Percentiles rank a stretch among this genome's conserved stretches.
Evolutionary conservation across 2,329 filamentous ascomycete species (phyloP).

Genomic region (Diaporthe sp.): DNA sequence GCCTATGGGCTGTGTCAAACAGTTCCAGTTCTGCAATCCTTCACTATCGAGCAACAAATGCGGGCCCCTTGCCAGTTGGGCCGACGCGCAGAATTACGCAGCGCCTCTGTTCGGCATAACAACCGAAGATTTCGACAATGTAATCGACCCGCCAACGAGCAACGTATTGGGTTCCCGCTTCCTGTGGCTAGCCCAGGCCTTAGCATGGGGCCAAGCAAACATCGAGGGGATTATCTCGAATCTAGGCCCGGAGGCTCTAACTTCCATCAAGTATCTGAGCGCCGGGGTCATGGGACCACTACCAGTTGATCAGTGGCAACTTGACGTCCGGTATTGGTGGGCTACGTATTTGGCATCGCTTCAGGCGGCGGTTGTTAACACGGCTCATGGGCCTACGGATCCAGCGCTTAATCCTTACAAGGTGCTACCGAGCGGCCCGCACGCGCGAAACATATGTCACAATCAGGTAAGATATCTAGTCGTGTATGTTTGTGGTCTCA

Average conservation of each 20-base stretch:
- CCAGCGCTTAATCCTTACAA: not conserved
- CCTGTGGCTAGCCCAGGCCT: accelerated
- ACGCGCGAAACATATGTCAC: not conserved
- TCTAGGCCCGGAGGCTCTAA: not conserved
- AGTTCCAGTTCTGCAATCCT: conserved; percentile 37
- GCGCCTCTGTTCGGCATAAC: not conserved
- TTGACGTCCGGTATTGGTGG: conserved; percentile 41
- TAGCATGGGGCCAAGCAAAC: not conserved
- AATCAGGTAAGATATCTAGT: not conserved
- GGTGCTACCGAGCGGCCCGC: not conserved
- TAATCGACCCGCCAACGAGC: not conserved
- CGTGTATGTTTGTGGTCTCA: not conserved
- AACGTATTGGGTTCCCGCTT: not conserved
- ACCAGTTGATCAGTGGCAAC: conserved; percentile 41
- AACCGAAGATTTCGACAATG: accelerated
- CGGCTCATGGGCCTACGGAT: not conserved
- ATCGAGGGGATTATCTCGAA: accelerated
- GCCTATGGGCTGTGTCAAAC: conserved; percentile 32
- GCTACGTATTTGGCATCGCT: conserved; percentile 26
- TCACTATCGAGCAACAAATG: not conserved
- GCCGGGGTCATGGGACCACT: not conserved
- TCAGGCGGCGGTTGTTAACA: conserved; percentile 6
- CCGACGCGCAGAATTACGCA: not conserved
- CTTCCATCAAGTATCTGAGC: not conserved
- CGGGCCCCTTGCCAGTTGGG: not conserved